Percentiles rank a stretch among this genome's conserved stretches.
phyloP scores from a whole-genome alignment of 495 filamentous ascomycete species.

The Penicillium turbatum region DNA sequence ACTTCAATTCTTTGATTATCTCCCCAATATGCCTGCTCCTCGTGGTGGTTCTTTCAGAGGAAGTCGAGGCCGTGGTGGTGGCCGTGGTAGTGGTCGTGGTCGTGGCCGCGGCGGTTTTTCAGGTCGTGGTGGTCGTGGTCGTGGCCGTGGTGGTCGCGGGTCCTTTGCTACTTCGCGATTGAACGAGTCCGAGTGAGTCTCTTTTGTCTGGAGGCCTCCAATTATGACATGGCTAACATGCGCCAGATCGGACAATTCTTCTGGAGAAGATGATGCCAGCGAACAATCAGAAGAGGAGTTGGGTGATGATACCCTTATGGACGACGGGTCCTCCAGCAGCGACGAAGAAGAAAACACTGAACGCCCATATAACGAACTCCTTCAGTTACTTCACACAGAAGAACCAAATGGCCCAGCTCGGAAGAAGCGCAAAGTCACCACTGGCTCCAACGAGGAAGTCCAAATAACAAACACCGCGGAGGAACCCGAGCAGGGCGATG shows the following conservation, averaged over 20 bases:
- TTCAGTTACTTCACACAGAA: constrained; percentile 55
- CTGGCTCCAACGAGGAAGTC: constrained; percentile 18
- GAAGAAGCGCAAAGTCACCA: constrained; percentile 66
- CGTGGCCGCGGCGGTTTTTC: no score
- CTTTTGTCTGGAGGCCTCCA: background rate
- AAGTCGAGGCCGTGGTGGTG: constrained; percentile 17
- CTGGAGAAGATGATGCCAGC: constrained; percentile 20
- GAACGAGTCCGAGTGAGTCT: constrained; percentile 39
- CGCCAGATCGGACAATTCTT: constrained; percentile 35
- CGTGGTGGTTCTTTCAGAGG: constrained; percentile 30
- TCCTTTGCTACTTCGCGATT: constrained; percentile 39
- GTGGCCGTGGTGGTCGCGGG: constrained; percentile 31
- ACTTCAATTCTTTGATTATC: background rate
- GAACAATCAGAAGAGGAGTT: constrained; percentile 21
- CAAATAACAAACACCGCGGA: constrained; percentile 16
- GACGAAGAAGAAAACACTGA: constrained; percentile 38
- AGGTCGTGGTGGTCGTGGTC: constrained; percentile 14
- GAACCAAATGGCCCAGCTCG: constrained; percentile 52
- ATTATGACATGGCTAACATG: constrained; percentile 14
- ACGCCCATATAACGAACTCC: constrained; percentile 60
- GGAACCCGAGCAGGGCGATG: constrained; percentile 25
- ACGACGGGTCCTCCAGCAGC: constrained; percentile 40
- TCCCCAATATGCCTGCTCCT: constrained; percentile 21
- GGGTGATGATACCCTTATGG: constrained; percentile 26
- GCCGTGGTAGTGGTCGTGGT: constrained; percentile 19